Evolutionary conservation across 345 rosid genomes (phyloP).

Genomic region (Populus simonii): DNA sequence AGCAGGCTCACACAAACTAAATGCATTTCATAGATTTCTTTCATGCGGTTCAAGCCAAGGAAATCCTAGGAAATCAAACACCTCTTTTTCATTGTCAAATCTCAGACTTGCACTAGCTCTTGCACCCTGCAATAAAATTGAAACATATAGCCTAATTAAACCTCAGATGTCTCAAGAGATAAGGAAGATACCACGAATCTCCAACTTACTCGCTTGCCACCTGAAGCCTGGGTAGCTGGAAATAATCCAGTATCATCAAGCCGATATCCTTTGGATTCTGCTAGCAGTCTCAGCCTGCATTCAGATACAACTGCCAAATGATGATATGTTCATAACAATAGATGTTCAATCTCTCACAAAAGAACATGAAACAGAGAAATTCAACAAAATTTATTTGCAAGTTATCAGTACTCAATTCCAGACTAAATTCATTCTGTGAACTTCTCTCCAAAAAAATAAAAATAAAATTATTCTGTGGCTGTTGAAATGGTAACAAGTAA

Average conservation of each 20-base stretch:
- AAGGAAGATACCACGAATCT: not conserved
- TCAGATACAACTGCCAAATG: not conserved
- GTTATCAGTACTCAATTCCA: not conserved
- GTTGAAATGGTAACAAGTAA: not conserved
- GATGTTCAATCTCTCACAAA: not conserved
- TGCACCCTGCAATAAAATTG: constrained; percentile 49
- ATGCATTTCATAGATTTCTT: constrained; percentile 57
- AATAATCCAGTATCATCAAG: constrained; percentile 92
- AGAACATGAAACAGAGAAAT: not conserved
- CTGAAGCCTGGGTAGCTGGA: constrained; percentile 77
- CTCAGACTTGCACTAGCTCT: constrained; percentile 61
- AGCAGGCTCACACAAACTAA: not conserved
- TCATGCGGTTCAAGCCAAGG: constrained; percentile 80
- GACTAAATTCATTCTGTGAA: not conserved
- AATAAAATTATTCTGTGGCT: not conserved
- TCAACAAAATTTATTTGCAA: not conserved
- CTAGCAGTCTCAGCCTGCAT: constrained; percentile 82
- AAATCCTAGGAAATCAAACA: constrained; percentile 78
- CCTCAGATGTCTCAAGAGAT: not conserved
- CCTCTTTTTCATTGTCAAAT: constrained; percentile 64
- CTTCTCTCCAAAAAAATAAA: too few species aligned
- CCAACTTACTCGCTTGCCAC: constrained; percentile 59
- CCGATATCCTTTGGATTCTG: constrained; percentile 80
- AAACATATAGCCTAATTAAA: not conserved
- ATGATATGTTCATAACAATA: not conserved